phyloP scores from a whole-genome alignment of 1,139 yeast species.

The Lodderomyces parapsilosis region DNA sequence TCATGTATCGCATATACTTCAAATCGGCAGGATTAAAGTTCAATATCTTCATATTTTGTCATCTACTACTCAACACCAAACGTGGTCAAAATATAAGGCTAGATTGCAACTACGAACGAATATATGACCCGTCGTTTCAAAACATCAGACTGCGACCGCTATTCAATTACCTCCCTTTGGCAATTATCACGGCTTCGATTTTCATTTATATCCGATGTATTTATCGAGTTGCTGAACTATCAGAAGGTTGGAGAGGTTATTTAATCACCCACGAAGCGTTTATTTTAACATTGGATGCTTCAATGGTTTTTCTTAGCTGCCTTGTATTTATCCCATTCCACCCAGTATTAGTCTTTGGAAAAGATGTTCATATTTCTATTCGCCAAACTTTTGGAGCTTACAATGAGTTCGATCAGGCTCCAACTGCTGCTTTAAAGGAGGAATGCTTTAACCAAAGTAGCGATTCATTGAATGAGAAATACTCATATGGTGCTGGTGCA shows the following conservation, averaged over 20 bases:
- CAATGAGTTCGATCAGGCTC: not conserved
- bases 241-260: slow-evolving; percentile 35
- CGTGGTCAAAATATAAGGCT: slow-evolving; percentile 17
- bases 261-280: slow-evolving; percentile 32
- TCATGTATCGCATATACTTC: slow-evolving; percentile 26
- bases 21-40: slow-evolving; percentile 8
- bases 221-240: slow-evolving; percentile 31
- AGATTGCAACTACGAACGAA: slow-evolving; percentile 17
- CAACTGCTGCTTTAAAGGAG: not conserved
- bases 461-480: not conserved
- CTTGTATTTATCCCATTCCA: slow-evolving; percentile 23
- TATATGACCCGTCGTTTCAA: slow-evolving; percentile 18
- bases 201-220: slow-evolving; percentile 31
- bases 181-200: slow-evolving; percentile 19
- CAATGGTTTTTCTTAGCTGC: slow-evolving; percentile 22
- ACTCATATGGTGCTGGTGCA: not conserved
- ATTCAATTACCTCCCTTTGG: slow-evolving; percentile 26
- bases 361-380: slow-evolving; percentile 2
- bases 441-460: not conserved
- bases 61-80: slow-evolving; percentile 24
- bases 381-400: not conserved
- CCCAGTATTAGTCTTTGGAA: slow-evolving; percentile 28
- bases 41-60: slow-evolving; percentile 11
- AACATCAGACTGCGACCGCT: slow-evolving; percentile 17
- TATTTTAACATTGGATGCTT: slow-evolving; percentile 28